Evolutionary conservation across 192 early-diverging fungal genomes (phyloP), one percentile per base, ranked within the genome.

Genomic region (Entrophospora sp.): DNA sequence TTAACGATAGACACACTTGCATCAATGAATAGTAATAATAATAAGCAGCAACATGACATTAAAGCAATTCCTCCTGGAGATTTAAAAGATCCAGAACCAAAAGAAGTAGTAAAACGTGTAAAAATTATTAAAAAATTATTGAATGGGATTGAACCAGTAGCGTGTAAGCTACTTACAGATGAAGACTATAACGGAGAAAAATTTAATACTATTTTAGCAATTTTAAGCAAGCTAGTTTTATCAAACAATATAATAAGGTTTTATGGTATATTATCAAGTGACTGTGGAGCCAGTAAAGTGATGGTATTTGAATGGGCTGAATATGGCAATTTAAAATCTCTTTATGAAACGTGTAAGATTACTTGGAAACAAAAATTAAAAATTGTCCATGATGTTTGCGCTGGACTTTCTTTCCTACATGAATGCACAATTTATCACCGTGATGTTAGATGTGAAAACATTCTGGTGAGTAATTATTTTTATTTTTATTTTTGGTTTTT

Each of bases 231-330:
- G 3, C 14, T 62, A 46, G 42, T 24, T 14, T 27, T 20, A 22
- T 27, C 28, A 46, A 43, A 32, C 22, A 43, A 46, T n/a, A 62
- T 62, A 3, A 62, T 62, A 10, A 43, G 45, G 30, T 62, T 62
- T 46, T 27, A 62, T 18, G 61, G 61, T 20, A 16, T 30, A 31
- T 62, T 42, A 6, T 5, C 7, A 0, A n/a, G 43, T 32, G 37
- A 62, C n/a, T 24, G 28, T 62, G 0, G 5, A 24, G 2, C 16
- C n/a, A n/a, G n/a, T n/a, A n/a, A n/a, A 0, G 61, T 62, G 5
- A 42, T 45, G 9, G 43, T 62, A 4, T 45, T 62, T 35, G 61
- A 62, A 27, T 62, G 61, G 61, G 61, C 61, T 20, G 61, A 62
- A 18, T 10, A 31, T 31, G 61, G 61, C n/a, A 46, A 43, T 62